A percentile compares a stretch with the other conserved stretches of the same genome.
phyloP scores from a whole-genome alignment of 2,329 filamentous ascomycete species.

The Didymella arachidicola region DNA sequence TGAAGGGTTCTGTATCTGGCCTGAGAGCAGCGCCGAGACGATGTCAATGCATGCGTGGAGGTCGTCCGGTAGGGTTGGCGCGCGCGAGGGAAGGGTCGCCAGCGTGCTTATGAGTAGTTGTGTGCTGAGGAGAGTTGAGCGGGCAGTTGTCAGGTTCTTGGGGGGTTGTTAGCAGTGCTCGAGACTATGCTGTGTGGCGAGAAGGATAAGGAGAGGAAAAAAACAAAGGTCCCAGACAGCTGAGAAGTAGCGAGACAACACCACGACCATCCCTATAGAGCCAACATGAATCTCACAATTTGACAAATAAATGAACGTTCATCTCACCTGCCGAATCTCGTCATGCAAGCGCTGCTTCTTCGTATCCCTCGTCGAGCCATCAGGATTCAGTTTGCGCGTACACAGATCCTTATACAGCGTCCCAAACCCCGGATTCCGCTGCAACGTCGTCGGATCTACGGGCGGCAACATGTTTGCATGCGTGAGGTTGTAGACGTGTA shows the following conservation, averaged over 20 bases:
- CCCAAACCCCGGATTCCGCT: slow-evolving; percentile 56
- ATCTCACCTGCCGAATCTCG: slow-evolving; percentile 49
- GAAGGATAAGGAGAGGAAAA: too few species aligned
- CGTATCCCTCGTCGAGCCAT: slow-evolving; percentile 55
- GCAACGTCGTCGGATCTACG: slow-evolving; percentile 47
- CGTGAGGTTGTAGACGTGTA: background rate
- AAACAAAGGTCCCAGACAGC: too few species aligned
- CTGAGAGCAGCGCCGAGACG: slow-evolving; percentile 51
- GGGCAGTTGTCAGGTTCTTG: slow-evolving; percentile 53
- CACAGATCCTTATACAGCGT: slow-evolving; percentile 56
- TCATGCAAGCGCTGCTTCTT: slow-evolving; percentile 54
- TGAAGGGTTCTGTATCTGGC: slow-evolving; percentile 39
- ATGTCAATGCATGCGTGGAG: slow-evolving; percentile 55
- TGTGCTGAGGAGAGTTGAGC: slow-evolving; percentile 43
- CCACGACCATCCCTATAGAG: too few species aligned
- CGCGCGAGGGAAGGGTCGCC: slow-evolving; percentile 43
- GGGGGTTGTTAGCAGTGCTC: slow-evolving; percentile 9
- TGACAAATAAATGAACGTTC: background rate
- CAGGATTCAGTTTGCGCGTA: slow-evolving; percentile 52
- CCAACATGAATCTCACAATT: background rate
- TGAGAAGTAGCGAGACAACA: too few species aligned
- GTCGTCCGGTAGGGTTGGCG: slow-evolving; percentile 52
- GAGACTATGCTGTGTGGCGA: too few species aligned
- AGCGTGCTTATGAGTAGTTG: slow-evolving; percentile 49
- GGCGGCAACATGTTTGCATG: slow-evolving; percentile 52